Evolutionary conservation across 2,329 filamentous ascomycete genomes (phyloP), one percentile per base, ranked within the genome.

Genomic region (Penicillium hesseltinei): DNA sequence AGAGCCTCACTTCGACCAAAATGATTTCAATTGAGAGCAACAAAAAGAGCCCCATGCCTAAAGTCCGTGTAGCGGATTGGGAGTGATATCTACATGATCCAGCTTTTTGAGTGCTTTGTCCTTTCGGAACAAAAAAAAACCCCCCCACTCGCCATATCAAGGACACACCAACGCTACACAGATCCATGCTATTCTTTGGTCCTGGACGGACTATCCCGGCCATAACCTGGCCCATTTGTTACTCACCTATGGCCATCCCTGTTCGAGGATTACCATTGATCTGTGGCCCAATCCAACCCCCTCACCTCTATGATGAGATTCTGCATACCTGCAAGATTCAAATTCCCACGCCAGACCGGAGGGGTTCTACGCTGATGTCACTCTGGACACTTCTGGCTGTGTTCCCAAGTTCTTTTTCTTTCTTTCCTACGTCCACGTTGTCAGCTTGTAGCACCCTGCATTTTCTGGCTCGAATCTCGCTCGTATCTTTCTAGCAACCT

Each of bases 131-230:
- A 65, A 60, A 44, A 55, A 56, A 8, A 5, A 21, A 23, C 4
- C 2, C 4, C 27, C n/a, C 60, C 57, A 59, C 46, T 61, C 44
- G 62, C 58, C 47, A 48, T 53, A 21, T 51, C 49, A 50, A 57
- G 39, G 49, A 25, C 17, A 40, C 40, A 53, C 38, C 53, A 66
- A 46, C 38, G 64, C 60, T 64, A 66, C 63, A 66, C 63, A 64
- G 49, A 62, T 56, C 48, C 63, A 52, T 57, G 58, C 54, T 33
- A 47, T 59, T 61, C 49, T 66, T 66, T 62, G 33, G 54, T 46
- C 56, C 59, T 66, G 59, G 56, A 52, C 57, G 57, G 60, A 54
- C 39, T 35, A 66, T 64, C 64, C 63, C 54, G 60, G 62, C 36
- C 52, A 29, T 50, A 59, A 40, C 64, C 58, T 61, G 60, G 54